phyloP scores from a whole-genome alignment of 2,329 filamentous ascomycete genomes.

The Colletotrichum scovillei region DNA sequence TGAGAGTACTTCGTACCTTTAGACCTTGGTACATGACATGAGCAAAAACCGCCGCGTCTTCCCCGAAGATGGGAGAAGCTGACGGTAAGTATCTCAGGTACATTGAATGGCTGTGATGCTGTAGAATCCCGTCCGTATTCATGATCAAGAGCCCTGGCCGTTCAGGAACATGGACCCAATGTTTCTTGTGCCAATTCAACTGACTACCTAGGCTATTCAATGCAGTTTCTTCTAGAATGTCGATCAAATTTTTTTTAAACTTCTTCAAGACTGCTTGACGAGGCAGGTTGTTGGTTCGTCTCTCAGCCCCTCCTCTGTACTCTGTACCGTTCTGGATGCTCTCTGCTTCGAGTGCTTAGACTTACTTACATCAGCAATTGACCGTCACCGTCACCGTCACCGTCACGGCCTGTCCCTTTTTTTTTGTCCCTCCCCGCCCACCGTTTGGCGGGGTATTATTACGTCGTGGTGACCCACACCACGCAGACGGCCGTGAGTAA shows the following conservation, averaged over 20 bases:
- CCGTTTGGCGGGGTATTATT: slow-evolving; percentile 20
- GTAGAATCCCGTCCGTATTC: not conserved
- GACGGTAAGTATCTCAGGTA: not conserved
- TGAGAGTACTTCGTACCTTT: not conserved
- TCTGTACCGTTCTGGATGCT: not conserved
- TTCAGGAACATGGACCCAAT: not conserved
- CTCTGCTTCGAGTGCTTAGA: not conserved
- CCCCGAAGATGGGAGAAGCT: not conserved
- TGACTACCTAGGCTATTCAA: not conserved
- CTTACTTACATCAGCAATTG: not conserved
- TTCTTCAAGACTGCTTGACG: not conserved
- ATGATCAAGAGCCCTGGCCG: not conserved
- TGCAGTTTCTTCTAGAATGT: not conserved
- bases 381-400: not conserved
- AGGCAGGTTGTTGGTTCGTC: slow-evolving; percentile 4
- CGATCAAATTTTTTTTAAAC: not conserved
- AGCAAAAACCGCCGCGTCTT: not conserved
- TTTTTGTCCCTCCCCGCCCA: not conserved
- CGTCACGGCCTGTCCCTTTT: not conserved
- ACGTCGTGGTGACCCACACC: not conserved
- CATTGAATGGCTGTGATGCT: not conserved
- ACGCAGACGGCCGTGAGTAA: slow-evolving; percentile 3
- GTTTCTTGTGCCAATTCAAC: not conserved
- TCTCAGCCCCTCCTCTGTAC: not conserved
- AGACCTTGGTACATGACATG: not conserved